Base-by-base conservation (phyloP, 1,139 yeast genomes). In the Kodamaea fungicola region DNA sequence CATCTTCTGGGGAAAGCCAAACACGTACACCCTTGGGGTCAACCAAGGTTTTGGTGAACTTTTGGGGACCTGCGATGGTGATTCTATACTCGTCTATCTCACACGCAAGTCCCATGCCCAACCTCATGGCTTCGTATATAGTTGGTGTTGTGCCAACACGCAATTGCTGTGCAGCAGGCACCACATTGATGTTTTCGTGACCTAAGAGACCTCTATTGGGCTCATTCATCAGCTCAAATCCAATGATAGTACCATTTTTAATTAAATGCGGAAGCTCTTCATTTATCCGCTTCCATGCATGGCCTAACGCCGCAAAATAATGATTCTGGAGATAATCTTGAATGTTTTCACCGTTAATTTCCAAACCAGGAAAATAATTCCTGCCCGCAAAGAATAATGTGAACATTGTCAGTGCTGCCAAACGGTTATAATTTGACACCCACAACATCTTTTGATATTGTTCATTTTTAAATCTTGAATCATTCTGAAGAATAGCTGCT, bases 201-300 rank as follows among this genome's bases (percentile, higher is more conserved):
- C 87, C 88, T 34, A 79, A 66, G 39, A 76, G 67, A 0, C 94
- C 92, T 39, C 63, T 52, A 49, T 79, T 84, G 2, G 97, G 97
- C 57, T 90, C 98, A 56, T 90, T 90, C 67, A 90, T 59, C 35
- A 87, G 76, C 61, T 90, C 98, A 54, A 88, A 74, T 3, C 97
- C 98, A 10, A 89, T 51, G 4, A 85, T 60, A 4, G 71, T 59
- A 1, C 76, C 76, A 44, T 66, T 62, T 7, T 71, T 69, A 41
- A 85, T 66, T 57, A 87, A 62, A 8, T 72, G 67, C 0, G 85
- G 84, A 1, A 79, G 71, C 2, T 51, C 48, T 1, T 55, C 55
- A 34, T 67, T 62, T 3, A 89, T 64, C 3, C 72, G 59, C 21
- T 50, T 40, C 62, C 92, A 78, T 8, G 90, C 62, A 44, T 76